A percentile compares a stretch with the other conserved stretches of the same genome.
Conservation (phyloP, 768 basidiomycete genomes). For the Paxillus rubicundulus region DNA sequence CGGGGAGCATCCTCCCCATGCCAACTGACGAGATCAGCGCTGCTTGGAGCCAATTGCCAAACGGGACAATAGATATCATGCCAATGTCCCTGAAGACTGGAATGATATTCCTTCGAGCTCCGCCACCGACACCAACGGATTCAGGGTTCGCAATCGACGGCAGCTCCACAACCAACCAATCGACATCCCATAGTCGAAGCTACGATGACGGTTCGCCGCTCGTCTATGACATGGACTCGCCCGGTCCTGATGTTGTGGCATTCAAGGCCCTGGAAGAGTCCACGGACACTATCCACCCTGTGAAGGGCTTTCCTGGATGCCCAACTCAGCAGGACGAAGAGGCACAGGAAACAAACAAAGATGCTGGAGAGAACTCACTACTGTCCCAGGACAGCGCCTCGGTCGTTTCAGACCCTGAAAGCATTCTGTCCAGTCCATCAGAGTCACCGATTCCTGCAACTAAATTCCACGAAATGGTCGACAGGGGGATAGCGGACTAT, state of each 20-base stretch:
- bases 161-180: not conserved
- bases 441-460: not conserved
- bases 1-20: conserved; percentile 10
- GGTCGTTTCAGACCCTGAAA: conserved; percentile 11
- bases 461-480: conserved; percentile 13
- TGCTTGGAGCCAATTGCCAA: conserved; percentile 29
- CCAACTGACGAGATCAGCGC: conserved; percentile 16
- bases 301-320: not conserved
- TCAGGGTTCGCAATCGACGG: conserved; percentile 3
- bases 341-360: not conserved
- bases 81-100: conserved; percentile 7
- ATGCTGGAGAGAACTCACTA: not conserved
- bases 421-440: conserved; percentile 2
- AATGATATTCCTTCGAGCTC: conserved; percentile 4
- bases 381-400: not conserved
- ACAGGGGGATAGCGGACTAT: conserved; percentile 1
- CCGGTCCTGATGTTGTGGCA: conserved; percentile 2
- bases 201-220: conserved; percentile 2
- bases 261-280: not conserved
- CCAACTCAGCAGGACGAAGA: not conserved
- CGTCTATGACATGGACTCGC: not conserved
- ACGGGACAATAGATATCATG: conserved; percentile 12
- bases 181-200: not conserved
- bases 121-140: conserved; percentile 21
- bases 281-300: not conserved